A percentile compares a stretch with the other conserved stretches of the same genome.
These are phyloP conservation scores for Blakeslea trispora DNA, from an alignment of 371 early-diverging fungal genomes.

Conservation along the genomic window DNA sequence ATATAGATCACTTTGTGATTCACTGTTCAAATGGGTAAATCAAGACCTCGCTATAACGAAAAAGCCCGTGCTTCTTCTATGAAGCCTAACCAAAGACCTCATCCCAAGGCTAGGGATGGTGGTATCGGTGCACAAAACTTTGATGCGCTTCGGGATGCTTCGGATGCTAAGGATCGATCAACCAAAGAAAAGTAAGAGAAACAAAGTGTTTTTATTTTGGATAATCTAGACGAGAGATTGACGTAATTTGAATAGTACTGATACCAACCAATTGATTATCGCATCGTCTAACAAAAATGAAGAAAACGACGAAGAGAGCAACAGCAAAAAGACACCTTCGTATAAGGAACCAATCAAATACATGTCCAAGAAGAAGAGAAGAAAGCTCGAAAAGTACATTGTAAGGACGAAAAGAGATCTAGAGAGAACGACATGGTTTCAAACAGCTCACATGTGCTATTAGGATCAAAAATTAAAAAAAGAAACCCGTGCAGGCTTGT, in stretches of 20 bases:
- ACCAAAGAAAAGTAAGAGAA: conserved; percentile 7
- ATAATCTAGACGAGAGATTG: too few relatives aligned
- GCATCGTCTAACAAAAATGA: conserved; percentile 28
- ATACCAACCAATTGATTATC: conserved; percentile 46
- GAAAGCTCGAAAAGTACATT: conserved; percentile 81
- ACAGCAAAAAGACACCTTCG: conserved; percentile 9
- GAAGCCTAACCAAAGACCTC: conserved; percentile 46
- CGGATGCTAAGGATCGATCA: conserved; percentile 2
- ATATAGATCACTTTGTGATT: background rate
- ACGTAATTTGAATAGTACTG: conserved; percentile 1
- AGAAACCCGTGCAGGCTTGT: conserved; percentile 80
- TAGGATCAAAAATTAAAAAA: conserved; percentile 93
- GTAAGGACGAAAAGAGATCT: conserved; percentile 41
- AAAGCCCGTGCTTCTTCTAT: conserved; percentile 56
- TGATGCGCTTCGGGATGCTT: conserved; percentile 2
- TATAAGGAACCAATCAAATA: conserved; percentile 38
- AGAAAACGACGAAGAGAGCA: conserved; percentile 9
- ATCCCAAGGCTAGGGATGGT: conserved; percentile 56
- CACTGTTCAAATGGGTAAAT: conserved; percentile 52
- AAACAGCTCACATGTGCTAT: background rate
- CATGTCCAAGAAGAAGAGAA: conserved; percentile 76
- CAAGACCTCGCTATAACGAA: conserved; percentile 61
- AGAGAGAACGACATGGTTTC: background rate
- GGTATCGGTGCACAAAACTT: conserved; percentile 30
- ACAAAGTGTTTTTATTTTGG: background rate